phyloP scores from a whole-genome alignment of 2,329 filamentous ascomycete genomes.

The Arthrobotrys megalospora region DNA sequence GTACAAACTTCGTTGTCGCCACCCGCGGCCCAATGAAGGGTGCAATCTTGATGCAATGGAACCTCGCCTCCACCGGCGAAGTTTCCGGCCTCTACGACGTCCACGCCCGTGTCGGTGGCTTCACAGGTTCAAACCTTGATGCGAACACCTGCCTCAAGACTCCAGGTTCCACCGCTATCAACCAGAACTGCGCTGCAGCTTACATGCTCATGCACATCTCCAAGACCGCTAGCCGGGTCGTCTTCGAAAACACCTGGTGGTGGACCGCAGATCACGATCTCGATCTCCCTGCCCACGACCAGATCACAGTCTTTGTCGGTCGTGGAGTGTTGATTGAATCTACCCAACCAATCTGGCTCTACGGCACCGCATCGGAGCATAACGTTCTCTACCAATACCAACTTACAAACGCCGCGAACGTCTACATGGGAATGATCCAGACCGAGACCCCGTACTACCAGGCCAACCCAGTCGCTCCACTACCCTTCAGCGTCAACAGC shows the following conservation, averaged over 20 bases:
- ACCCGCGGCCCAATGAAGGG: slow-evolving; percentile 72
- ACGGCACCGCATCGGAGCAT: slow-evolving; percentile 72
- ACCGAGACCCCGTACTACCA: slow-evolving; percentile 83
- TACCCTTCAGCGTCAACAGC: slow-evolving; percentile 66
- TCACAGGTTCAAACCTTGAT: slow-evolving; percentile 68
- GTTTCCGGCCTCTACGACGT: slow-evolving; percentile 81
- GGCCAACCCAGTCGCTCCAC: slow-evolving; percentile 68
- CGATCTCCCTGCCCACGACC: slow-evolving; percentile 68
- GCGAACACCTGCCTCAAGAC: slow-evolving; percentile 70
- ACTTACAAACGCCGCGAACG: slow-evolving; percentile 80
- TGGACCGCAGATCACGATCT: slow-evolving; percentile 73
- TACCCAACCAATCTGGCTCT: slow-evolving; percentile 71
- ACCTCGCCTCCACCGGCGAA: slow-evolving; percentile 71
- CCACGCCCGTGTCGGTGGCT: slow-evolving; percentile 90
- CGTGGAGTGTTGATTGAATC: slow-evolving; percentile 71
- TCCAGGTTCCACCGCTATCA: slow-evolving; percentile 65
- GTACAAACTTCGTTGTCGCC: slow-evolving; percentile 72
- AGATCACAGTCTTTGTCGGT: slow-evolving; percentile 69
- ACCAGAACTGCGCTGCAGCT: slow-evolving; percentile 66
- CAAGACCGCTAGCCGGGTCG: slow-evolving; percentile 66
- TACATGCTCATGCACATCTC: slow-evolving; percentile 69
- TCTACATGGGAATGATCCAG: slow-evolving; percentile 88
- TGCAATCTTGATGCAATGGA: slow-evolving; percentile 81
- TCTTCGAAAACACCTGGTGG: slow-evolving; percentile 72
- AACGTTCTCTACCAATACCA: slow-evolving; percentile 82